phyloP scores from a whole-genome alignment of 1,139 yeast genomes.

The Yamadazyma diospyri region DNA sequence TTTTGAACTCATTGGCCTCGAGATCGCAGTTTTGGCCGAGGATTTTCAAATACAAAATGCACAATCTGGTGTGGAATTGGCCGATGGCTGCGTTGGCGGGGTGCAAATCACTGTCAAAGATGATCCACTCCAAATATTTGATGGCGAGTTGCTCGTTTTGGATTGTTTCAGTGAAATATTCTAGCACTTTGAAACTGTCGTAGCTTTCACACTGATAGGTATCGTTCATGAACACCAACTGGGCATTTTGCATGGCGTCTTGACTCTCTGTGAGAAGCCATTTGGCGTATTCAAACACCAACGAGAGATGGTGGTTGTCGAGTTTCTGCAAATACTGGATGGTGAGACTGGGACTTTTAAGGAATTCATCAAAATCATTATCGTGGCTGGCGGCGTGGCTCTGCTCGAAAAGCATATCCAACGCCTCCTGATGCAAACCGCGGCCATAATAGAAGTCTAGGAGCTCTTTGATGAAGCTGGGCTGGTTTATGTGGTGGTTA shows the following conservation, averaged over 20 bases:
- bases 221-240: conserved; percentile 64
- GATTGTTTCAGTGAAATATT: conserved; percentile 32
- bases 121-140: conserved; percentile 59
- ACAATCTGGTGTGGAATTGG: conserved; percentile 50
- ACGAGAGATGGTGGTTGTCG: conserved; percentile 44
- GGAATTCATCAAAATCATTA: conserved; percentile 24
- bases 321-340: conserved; percentile 66
- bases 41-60: conserved; percentile 49
- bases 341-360: conserved; percentile 48
- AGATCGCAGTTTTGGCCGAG: conserved; percentile 14
- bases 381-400: conserved; percentile 23
- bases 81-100: conserved; percentile 30
- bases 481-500: conserved; percentile 26
- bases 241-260: conserved; percentile 34
- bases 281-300: conserved; percentile 56
- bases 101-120: conserved; percentile 39
- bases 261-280: conserved; percentile 46
- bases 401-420: conserved; percentile 50
- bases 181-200: conserved; percentile 51
- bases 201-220: conserved; percentile 60
- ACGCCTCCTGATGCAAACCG: conserved; percentile 62
- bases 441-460: conserved; percentile 75
- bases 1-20: conserved; percentile 15
- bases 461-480: conserved; percentile 60
- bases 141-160: conserved; percentile 36